A percentile compares a stretch with the other conserved stretches of the same genome.
Evolutionary conservation across 2,329 filamentous ascomycete genomes (phyloP).

Genomic region (Penicillium digitatum): DNA sequence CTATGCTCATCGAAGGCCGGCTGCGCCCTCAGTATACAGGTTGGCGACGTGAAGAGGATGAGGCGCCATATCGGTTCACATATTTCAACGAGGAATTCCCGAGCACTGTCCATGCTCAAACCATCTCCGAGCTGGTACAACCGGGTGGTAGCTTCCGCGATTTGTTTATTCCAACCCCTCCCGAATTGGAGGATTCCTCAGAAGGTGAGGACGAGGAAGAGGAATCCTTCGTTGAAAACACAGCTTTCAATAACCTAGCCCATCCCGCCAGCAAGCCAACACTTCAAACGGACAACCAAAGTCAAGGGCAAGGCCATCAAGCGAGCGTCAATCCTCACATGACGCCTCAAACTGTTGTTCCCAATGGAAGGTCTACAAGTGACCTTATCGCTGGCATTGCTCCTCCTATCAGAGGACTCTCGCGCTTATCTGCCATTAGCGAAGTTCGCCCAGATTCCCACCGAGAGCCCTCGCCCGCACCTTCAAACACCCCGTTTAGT

Average conservation of each 20-base stretch:
- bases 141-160: slow-evolving; percentile 79
- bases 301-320: slow-evolving; percentile 1
- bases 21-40: slow-evolving; percentile 72
- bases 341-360: background rate
- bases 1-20: slow-evolving; percentile 84
- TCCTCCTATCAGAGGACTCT: slow-evolving; percentile 17
- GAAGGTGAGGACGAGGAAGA: slow-evolving; percentile 57
- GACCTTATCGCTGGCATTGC: background rate
- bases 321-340: background rate
- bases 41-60: slow-evolving; percentile 86
- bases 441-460: slow-evolving; percentile 33
- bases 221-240: slow-evolving; percentile 25
- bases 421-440: slow-evolving; percentile 36
- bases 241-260: slow-evolving; percentile 3
- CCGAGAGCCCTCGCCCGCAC: slow-evolving; percentile 24
- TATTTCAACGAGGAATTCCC: slow-evolving; percentile 98
- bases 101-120: slow-evolving; percentile 93
- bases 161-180: slow-evolving; percentile 84
- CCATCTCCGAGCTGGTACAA: slow-evolving; percentile 87
- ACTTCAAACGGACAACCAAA: slow-evolving; percentile 10
- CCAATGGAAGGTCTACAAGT: slow-evolving; percentile 8
- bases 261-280: background rate
- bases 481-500: slow-evolving; percentile 16
- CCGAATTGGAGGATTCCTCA: slow-evolving; percentile 67
- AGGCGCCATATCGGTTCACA: slow-evolving; percentile 89